Percentiles rank a stretch among this genome's conserved stretches.
phyloP scores from a whole-genome alignment of 2,329 filamentous ascomycete genomes.

The Ophiosphaerella korrae region DNA sequence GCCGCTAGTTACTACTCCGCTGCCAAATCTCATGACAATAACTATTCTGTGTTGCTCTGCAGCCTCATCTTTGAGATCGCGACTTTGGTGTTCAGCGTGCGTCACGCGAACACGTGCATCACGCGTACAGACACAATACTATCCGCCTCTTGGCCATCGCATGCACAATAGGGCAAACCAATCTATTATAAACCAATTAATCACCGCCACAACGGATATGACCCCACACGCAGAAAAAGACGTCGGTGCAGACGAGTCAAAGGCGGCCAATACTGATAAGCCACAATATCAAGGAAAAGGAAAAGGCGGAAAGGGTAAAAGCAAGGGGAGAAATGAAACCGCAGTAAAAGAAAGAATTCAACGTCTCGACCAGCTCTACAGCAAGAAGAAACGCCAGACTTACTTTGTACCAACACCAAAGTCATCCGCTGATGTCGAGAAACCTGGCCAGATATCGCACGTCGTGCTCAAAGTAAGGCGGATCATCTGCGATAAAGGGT shows the following conservation, averaged over 20 bases:
- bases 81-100: too few species aligned
- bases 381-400: slow-evolving; percentile 14
- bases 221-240: slow-evolving; percentile 2
- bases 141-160: too few species aligned
- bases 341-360: slow-evolving; percentile 9
- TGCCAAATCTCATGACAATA: too few species aligned
- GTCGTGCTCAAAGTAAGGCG: slow-evolving; percentile 16
- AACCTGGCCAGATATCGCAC: slow-evolving; percentile 5
- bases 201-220: neutral
- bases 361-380: slow-evolving; percentile 12
- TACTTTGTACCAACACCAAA: slow-evolving; percentile 15
- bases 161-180: neutral
- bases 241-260: neutral
- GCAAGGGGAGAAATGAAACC: neutral
- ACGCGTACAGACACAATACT: too few species aligned
- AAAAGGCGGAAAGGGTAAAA: slow-evolving; percentile 5
- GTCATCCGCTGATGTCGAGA: neutral
- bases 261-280: neutral
- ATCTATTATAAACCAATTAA: neutral
- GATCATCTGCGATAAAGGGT: slow-evolving; percentile 15
- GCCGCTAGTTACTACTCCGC: too few species aligned
- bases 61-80: too few species aligned
- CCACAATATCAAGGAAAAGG: neutral
- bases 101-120: too few species aligned
- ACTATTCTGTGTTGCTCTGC: too few species aligned